Evolutionary conservation across 23 red algal genomes (phyloP).

Genomic region (Pyropia haitanensis): DNA sequence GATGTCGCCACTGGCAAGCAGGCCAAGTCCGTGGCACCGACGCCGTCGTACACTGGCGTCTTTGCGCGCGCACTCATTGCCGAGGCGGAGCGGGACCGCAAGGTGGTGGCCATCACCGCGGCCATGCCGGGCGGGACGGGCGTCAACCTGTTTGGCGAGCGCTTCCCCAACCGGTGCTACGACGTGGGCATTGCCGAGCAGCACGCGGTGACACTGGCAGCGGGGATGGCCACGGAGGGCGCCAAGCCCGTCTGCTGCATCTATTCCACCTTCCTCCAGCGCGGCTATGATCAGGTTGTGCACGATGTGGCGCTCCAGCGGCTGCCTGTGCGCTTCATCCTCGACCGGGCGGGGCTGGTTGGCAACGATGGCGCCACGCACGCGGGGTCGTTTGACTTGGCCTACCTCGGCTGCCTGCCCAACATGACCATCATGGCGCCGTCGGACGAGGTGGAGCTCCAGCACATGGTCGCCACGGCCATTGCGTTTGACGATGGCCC

Average conservation of each 20-base stretch:
- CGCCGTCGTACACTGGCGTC: conserved; percentile 77
- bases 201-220: conserved; percentile 95
- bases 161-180: conserved; percentile 73
- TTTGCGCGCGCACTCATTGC: conserved; percentile 87
- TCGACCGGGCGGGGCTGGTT: conserved; percentile 92
- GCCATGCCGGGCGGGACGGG: conserved; percentile 99
- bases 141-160: conserved; percentile 83
- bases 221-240: conserved; percentile 78
- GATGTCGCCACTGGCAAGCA: conserved; percentile 79
- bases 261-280: conserved; percentile 95
- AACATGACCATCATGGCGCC: conserved; percentile 98
- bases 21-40: conserved; percentile 41
- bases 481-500: conserved; percentile 68
- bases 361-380: conserved; percentile 96
- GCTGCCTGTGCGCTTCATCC: conserved; percentile 90
- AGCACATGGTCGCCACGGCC: conserved; percentile 93
- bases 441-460: conserved; percentile 83
- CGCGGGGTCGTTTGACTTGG: conserved; percentile 85
- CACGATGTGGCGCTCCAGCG: conserved; percentile 89
- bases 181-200: conserved; percentile 99
- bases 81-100: conserved; percentile 76
- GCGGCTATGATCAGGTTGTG: conserved; percentile 93
- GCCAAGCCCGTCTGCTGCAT: conserved; percentile 98
- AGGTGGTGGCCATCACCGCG: conserved; percentile 93
- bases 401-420: conserved; percentile 94